These are phyloP conservation scores for Astrephomene gubernaculifera DNA, from an alignment of 139 green algal genomes.

Conservation along the genomic window DNA sequence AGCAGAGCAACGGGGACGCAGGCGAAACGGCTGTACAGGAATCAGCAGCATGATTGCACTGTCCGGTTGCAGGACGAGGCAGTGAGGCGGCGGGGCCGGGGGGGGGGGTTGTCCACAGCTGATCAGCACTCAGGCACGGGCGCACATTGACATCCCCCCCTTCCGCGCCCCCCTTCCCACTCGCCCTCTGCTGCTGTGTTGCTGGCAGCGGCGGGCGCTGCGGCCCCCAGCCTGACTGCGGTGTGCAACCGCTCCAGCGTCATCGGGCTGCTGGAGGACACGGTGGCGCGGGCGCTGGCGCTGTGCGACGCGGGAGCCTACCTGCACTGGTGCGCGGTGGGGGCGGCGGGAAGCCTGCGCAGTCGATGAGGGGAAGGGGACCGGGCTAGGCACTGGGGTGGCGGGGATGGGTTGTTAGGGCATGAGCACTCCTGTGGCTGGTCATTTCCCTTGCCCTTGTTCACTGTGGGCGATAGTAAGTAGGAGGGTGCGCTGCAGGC, in stretches of 20 bases:
- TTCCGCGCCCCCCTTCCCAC: too few relatives aligned
- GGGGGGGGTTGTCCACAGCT: too few relatives aligned
- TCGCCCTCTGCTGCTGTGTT: too few relatives aligned
- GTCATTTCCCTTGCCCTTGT: background rate
- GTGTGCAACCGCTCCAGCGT: slow-evolving; percentile 44
- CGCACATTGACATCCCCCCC: too few relatives aligned
- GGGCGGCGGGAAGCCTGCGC: background rate
- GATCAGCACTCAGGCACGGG: too few relatives aligned
- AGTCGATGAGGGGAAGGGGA: background rate
- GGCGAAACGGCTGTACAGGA: too few relatives aligned
- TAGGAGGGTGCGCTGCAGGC: background rate
- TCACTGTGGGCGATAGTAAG: background rate
- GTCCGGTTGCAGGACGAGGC: too few relatives aligned
- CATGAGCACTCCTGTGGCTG: too few relatives aligned
- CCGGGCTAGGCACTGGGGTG: too few relatives aligned
- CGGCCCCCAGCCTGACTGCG: slow-evolving; percentile 24
- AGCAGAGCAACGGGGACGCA: too few relatives aligned
- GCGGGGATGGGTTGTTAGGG: background rate
- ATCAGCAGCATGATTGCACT: too few relatives aligned
- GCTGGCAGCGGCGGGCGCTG: background rate
- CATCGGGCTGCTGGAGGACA: slow-evolving; percentile 41
- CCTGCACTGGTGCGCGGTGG: slow-evolving; percentile 46
- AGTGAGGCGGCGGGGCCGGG: too few relatives aligned
- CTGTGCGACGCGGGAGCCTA: slow-evolving; percentile 43
- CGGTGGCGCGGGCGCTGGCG: slow-evolving; percentile 31